A percentile compares a stretch with the other conserved stretches of the same genome.
Conservation (phyloP, 352 stramenopile species). For the Pythium aristosporum region DNA sequence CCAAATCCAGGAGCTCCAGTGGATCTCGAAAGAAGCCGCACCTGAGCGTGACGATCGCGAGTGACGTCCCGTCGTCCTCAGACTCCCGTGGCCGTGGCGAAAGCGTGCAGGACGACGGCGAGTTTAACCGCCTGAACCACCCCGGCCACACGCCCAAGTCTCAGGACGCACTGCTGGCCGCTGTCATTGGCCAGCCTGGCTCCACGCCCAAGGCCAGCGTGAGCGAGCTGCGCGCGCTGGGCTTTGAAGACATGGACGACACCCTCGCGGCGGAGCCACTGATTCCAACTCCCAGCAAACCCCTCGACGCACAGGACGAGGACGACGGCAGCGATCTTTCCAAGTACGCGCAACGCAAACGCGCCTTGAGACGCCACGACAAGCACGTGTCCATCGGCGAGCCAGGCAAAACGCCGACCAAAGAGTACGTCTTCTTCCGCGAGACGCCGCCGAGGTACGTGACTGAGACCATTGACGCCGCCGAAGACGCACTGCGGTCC, state of each 20-base stretch:
- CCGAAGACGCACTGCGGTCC: constrained; percentile 35
- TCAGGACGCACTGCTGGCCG: constrained; percentile 16
- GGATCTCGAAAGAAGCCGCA: constrained; percentile 23
- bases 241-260: constrained; percentile 56
- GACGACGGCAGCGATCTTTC: constrained; percentile 32
- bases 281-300: constrained; percentile 9
- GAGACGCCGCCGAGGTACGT: constrained; percentile 80
- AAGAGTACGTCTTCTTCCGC: constrained; percentile 85
- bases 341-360: constrained; percentile 56
- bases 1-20: constrained; percentile 8
- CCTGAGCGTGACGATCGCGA: constrained; percentile 19
- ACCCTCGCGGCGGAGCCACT: constrained; percentile 11
- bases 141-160: constrained; percentile 61
- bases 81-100: neutral
- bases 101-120: constrained; percentile 10
- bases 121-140: constrained; percentile 60
- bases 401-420: constrained; percentile 58
- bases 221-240: constrained; percentile 43
- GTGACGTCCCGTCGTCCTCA: neutral
- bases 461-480: constrained; percentile 70
- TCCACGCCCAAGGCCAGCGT: constrained; percentile 56
- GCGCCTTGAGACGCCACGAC: constrained; percentile 31
- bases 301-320: constrained; percentile 8
- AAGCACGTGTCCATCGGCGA: constrained; percentile 68
- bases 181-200: constrained; percentile 54